A percentile compares a stretch with the other conserved stretches of the same genome.
These are phyloP conservation scores for Trichoderma parareesei DNA, from an alignment of 495 filamentous ascomycete genomes.

Conservation along the genomic window DNA sequence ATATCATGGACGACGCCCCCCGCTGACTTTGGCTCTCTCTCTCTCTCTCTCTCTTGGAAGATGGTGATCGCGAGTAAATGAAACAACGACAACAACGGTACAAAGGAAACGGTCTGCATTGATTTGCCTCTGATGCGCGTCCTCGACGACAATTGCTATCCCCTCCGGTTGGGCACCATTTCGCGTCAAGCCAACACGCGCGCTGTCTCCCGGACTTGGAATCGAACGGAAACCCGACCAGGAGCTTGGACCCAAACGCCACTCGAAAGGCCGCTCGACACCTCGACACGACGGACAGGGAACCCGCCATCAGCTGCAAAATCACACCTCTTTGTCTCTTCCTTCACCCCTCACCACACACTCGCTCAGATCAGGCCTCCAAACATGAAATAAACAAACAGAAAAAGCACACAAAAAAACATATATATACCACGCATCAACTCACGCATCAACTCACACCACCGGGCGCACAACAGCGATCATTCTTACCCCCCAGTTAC, in stretches of 20 bases:
- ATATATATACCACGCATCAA: too few relatives aligned
- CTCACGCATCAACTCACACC: too few relatives aligned
- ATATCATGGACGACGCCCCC: constrained; percentile 13
- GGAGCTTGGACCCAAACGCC: too few relatives aligned
- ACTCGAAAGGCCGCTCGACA: too few relatives aligned
- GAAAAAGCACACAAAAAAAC: too few relatives aligned
- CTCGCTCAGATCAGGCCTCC: too few relatives aligned
- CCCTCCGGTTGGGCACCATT: not conserved
- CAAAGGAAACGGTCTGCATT: not conserved
- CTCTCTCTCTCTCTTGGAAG: constrained; percentile 21
- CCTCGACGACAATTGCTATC: not conserved
- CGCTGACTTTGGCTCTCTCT: constrained; percentile 27
- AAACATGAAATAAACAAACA: too few relatives aligned
- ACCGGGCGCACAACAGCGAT: not conserved
- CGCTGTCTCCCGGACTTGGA: too few relatives aligned
- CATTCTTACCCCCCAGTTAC: not conserved
- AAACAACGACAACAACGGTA: not conserved
- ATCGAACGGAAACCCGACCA: too few relatives aligned
- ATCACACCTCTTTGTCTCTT: not conserved
- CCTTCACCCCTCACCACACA: not conserved
- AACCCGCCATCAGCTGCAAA: not conserved
- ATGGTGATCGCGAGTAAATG: constrained; percentile 30
- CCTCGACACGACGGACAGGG: too few relatives aligned
- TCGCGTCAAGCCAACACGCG: too few relatives aligned
- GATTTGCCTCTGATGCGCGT: not conserved